Evolutionary conservation across 106 monocot species (phyloP), one percentile per base, ranked within the genome.

Genomic region (Cymbidium sinense): DNA sequence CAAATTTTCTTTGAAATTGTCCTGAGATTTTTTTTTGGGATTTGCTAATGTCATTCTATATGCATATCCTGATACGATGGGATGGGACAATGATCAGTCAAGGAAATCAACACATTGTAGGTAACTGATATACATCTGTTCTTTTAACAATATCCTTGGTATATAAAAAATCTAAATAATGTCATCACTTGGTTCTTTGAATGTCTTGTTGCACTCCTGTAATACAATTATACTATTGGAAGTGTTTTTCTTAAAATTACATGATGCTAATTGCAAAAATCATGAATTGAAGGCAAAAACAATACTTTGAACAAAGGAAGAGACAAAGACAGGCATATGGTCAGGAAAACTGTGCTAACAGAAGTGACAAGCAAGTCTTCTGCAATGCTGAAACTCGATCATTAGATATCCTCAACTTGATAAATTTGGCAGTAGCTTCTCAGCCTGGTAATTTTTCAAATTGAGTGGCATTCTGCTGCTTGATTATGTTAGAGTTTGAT

Each of bases 291-390:
- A 91, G 91, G 85, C 91, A 91, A 84, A 91, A 84, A 67, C 91
- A 91, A 62, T 91, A 88, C 76, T 91, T 91, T 78, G 91, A 91
- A 31, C 88, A 88, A 82, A 91, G 85, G 82, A 88, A 82, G 81
- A 76, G 91, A 18, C 85, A 79, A 77, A 86, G 87, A 21, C 85
- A 86, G 43, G 43, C 50, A 30, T 36, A 75, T 81, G 78, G 67
- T 54, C 71, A 19, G 27, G 79, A 86, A 20, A 82, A 75, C 65
- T 50, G 19, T 39, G 43, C 35, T 70, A 76, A 86, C 47, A 41
- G 47, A 44, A 75, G 52, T 58, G 70, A 79, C 34, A 88, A 80
- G 47, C 62, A 31, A 73, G 58, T 28, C 33, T 52, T 74, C 52
- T 34, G 39, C 55, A 65, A 75, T 70, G 79, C 76, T 75, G 86